Conservation (phyloP, 2,329 filamentous ascomycete species). For the Talaromyces sp. region DNA sequence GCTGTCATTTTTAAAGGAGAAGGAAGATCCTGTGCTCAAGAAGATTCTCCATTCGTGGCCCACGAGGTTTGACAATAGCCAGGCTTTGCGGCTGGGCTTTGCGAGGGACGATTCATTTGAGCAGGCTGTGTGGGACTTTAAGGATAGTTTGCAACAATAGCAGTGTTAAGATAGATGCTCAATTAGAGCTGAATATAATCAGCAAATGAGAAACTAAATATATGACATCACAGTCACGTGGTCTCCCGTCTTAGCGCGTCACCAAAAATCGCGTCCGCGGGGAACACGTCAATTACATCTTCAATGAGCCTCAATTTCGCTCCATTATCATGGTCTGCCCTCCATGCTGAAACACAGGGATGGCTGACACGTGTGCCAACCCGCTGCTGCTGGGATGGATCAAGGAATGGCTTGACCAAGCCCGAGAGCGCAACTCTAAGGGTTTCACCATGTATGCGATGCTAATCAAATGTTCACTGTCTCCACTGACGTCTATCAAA, state of each 20-base stretch:
- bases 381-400: constrained; percentile 68
- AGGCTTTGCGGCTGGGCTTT: constrained; percentile 49
- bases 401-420: constrained; percentile 69
- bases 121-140: constrained; percentile 52
- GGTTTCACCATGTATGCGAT: constrained; percentile 50
- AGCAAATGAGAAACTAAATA: neutral
- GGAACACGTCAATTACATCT: neutral
- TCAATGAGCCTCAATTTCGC: too few relatives aligned
- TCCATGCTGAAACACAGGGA: constrained; percentile 8
- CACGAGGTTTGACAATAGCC: constrained; percentile 49
- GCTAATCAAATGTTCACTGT: neutral
- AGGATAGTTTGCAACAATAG: constrained; percentile 27
- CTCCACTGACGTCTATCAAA: constrained; percentile 22
- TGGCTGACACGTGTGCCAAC: constrained; percentile 54
- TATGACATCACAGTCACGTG: neutral
- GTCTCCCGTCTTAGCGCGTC: constrained; percentile 6
- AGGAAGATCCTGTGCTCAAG: constrained; percentile 46
- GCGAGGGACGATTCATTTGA: constrained; percentile 49
- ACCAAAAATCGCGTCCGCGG: neutral
- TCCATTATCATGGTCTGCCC: neutral
- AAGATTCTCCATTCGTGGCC: constrained; percentile 54
- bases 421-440: constrained; percentile 64
- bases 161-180: neutral
- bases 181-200: neutral
- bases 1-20: constrained; percentile 46